Percentiles rank a stretch among this genome's conserved stretches.
Conservation (phyloP, 1,284 basidiomycete genomes). For the Sporisorium scitamineum region DNA sequence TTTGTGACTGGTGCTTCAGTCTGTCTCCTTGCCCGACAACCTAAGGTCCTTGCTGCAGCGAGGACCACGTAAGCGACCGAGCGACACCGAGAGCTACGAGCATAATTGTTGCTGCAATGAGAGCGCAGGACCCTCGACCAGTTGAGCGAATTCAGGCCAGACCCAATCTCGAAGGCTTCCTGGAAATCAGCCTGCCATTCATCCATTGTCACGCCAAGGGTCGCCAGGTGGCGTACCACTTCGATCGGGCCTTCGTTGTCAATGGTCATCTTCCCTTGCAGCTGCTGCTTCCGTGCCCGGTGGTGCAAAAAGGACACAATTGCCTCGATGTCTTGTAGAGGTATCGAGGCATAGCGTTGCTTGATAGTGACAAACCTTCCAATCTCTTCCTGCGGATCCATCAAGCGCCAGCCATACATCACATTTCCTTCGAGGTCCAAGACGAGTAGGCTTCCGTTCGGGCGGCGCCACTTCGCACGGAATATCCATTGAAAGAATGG, state of each 20-base stretch:
- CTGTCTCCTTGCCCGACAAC: conserved; percentile 14
- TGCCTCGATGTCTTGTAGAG: conserved; percentile 10
- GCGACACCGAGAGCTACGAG: background rate
- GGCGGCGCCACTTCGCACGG: background rate
- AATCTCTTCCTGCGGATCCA: conserved; percentile 4
- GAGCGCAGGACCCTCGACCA: background rate
- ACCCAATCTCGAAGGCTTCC: conserved; percentile 16
- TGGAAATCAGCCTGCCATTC: conserved; percentile 33
- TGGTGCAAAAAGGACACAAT: conserved; percentile 19
- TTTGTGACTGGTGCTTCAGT: background rate
- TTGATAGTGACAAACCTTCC: conserved; percentile 9
- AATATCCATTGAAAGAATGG: conserved; percentile 7
- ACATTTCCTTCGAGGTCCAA: conserved; percentile 17
- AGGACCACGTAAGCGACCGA: conserved; percentile 15
- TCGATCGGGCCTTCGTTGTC: conserved; percentile 15
- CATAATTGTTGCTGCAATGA: background rate
- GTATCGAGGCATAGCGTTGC: conserved; percentile 15
- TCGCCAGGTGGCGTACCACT: conserved; percentile 12
- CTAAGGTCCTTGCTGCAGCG: conserved; percentile 18
- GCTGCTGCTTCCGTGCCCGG: background rate
- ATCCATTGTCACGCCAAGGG: conserved; percentile 15
- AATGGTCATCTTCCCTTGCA: background rate
- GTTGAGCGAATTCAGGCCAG: conserved; percentile 2
- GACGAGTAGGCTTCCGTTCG: background rate
- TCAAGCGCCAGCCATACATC: conserved; percentile 6